Base-by-base conservation (phyloP, 1,284 basidiomycete species). In the Cryptococcus wingfieldii region DNA sequence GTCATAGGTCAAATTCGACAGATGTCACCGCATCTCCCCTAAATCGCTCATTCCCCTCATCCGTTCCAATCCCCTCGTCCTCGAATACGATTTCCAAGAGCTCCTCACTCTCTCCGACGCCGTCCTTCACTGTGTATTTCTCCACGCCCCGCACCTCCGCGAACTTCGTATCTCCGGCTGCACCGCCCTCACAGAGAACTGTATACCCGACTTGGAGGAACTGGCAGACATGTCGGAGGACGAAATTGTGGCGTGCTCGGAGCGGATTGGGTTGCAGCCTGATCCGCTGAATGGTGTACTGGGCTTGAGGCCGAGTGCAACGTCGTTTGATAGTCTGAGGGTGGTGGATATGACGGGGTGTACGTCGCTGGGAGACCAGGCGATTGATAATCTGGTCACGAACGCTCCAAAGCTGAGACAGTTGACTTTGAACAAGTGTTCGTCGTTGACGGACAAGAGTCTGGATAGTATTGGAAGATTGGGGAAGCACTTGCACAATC, bases 81-180 rank as follows among this genome's bases (percentile, higher is more conserved):
- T 98, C 53, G 96, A 99, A 77, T 86, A 97, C 63, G 96, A 98
- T 76, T 83, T 98, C 61, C 87, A 91, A 66, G 82, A 86, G 60
- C 94, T 93, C 77, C 82, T 83, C 56, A 81, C 82, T 53, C 83
- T 98, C 68, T 87, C 90, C 12, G 87, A 97, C 70, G 73, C 80
- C 19, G 82, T 90, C 39, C 81, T 93, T 50, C 86, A 90, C 52
- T 86, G 91, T 63, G 83, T 98, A 19, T 96, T 95, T 88, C 80
- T 83, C 16, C 79, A 88, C 65, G 86, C 86, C 2, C 79, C 79
- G 18, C 84, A 91, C 67, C 87, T 98, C 80, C 87, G 96, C 47
- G 96, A 99, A 76, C 84, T 99, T 74, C 84, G 88, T 42, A 81
- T 98, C 42, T 87, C 88, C 8, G 84, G 88, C 53, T 94, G 93